Evolutionary conservation across 371 early-diverging fungal species (phyloP).

Genomic region (Thermomucor indicae-seudaticae): DNA sequence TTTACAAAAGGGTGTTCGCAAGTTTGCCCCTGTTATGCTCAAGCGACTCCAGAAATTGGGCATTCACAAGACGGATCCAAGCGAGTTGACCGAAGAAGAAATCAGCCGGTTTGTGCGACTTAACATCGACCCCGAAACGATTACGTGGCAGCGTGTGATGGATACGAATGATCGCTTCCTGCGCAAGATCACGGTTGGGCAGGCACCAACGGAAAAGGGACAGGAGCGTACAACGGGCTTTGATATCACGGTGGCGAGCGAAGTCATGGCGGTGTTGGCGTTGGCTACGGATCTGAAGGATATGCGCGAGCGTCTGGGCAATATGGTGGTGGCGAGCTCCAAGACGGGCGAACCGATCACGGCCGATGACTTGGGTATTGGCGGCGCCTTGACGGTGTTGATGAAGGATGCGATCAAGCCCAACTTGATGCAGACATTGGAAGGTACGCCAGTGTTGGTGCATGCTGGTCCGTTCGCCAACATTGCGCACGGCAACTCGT

Average conservation of each 20-base stretch:
- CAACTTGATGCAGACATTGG: slow-evolving; percentile 96
- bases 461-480: slow-evolving; percentile 98
- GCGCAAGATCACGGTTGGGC: slow-evolving; percentile 85
- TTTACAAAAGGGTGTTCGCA: slow-evolving; percentile 75
- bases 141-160: slow-evolving; percentile 94
- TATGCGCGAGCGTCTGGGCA: slow-evolving; percentile 89
- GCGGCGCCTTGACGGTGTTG: slow-evolving; percentile 93
- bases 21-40: slow-evolving; percentile 82
- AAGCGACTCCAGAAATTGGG: slow-evolving; percentile 80
- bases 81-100: slow-evolving; percentile 78
- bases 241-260: slow-evolving; percentile 96
- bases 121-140: slow-evolving; percentile 88
- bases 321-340: slow-evolving; percentile 91
- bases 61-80: slow-evolving; percentile 75
- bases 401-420: slow-evolving; percentile 98
- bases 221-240: slow-evolving; percentile 86
- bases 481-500: slow-evolving; percentile 96
- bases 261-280: slow-evolving; percentile 96
- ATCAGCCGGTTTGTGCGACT: slow-evolving; percentile 76
- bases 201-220: slow-evolving; percentile 84
- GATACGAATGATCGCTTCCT: slow-evolving; percentile 96
- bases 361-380: slow-evolving; percentile 92
- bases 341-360: slow-evolving; percentile 84
- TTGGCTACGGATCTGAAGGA: slow-evolving; percentile 84
- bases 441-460: slow-evolving; percentile 97